Percentiles rank a stretch among this genome's conserved stretches.
Conservation (phyloP, 148 eudicot species). For the Fagopyrum tataricum region DNA sequence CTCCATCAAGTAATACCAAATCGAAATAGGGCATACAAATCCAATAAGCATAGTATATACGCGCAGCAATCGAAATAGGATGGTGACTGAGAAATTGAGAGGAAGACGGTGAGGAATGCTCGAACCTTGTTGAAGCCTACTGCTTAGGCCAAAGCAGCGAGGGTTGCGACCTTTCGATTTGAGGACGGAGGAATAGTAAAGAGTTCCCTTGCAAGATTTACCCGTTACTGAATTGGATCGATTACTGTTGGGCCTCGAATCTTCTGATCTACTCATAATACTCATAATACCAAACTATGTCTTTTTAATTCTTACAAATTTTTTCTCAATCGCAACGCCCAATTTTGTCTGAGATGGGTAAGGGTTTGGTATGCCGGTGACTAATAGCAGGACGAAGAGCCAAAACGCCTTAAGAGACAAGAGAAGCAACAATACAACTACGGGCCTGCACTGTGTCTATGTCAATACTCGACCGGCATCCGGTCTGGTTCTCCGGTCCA, state of each 20-base stretch:
- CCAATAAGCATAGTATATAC: neutral
- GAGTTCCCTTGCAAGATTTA: slow-evolving; percentile 73
- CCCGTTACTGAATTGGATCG: slow-evolving; percentile 24
- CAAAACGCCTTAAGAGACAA: neutral
- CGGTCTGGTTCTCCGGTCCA: too few species aligned
- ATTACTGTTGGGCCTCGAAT: neutral
- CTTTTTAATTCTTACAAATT: neutral
- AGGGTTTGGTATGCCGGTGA: neutral
- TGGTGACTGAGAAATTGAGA: neutral
- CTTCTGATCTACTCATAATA: neutral
- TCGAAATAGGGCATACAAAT: neutral
- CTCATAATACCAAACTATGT: neutral
- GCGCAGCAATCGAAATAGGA: neutral
- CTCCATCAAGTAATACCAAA: neutral
- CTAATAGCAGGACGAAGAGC: slow-evolving; percentile 3
- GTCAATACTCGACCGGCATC: too few species aligned
- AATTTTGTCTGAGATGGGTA: neutral
- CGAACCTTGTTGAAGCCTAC: slow-evolving; percentile 64
- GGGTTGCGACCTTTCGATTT: slow-evolving; percentile 66
- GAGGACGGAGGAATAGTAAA: slow-evolving; percentile 61
- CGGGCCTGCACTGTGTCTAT: too few species aligned
- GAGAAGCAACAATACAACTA: too few species aligned
- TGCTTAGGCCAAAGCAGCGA: slow-evolving; percentile 72
- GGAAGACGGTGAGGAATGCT: neutral
- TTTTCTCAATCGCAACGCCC: neutral